Percentiles rank a stretch among this genome's conserved stretches.
Conservation (phyloP, 371 early-diverging fungal genomes). For the Haplosporangium sp. region DNA sequence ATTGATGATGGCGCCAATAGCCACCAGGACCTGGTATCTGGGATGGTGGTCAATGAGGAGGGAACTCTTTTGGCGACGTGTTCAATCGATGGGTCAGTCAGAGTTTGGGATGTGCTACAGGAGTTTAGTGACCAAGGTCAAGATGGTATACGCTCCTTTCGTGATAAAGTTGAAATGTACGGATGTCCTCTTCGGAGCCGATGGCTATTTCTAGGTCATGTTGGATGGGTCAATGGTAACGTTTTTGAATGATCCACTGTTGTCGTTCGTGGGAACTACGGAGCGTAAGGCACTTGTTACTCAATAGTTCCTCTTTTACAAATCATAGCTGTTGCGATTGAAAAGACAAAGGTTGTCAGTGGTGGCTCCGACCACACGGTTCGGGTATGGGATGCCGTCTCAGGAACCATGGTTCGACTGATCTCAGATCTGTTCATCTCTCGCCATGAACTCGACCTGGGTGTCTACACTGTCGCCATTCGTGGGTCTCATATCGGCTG, state of each 20-base stretch:
- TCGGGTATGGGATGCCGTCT: slow-evolving; percentile 58
- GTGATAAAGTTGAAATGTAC: slow-evolving; percentile 1
- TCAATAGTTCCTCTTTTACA: neutral
- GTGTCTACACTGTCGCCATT: slow-evolving; percentile 35
- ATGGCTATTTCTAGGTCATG: slow-evolving; percentile 22
- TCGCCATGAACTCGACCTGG: slow-evolving; percentile 22
- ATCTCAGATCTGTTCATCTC: slow-evolving; percentile 25
- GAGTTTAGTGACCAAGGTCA: neutral
- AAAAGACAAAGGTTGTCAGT: slow-evolving; percentile 31
- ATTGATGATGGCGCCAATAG: slow-evolving; percentile 5
- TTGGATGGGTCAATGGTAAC: slow-evolving; percentile 51
- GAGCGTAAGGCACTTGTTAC: no score
- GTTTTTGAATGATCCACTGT: no score
- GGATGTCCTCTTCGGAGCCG: slow-evolving; percentile 27
- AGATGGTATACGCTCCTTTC: neutral
- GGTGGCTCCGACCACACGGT: slow-evolving; percentile 59
- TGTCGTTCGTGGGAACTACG: no score
- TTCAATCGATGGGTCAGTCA: slow-evolving; percentile 39
- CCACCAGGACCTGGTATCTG: slow-evolving; percentile 41
- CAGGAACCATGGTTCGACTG: slow-evolving; percentile 11
- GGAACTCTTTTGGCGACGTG: slow-evolving; percentile 25
- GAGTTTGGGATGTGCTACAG: slow-evolving; percentile 30
- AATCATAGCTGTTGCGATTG: slow-evolving; percentile 34
- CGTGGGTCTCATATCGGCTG: slow-evolving; percentile 19
- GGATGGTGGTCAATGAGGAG: slow-evolving; percentile 37